Evolutionary conservation across 139 green algal genomes (phyloP), one percentile per base, ranked within the genome.

Genomic region (Spirogloea muscicola): DNA sequence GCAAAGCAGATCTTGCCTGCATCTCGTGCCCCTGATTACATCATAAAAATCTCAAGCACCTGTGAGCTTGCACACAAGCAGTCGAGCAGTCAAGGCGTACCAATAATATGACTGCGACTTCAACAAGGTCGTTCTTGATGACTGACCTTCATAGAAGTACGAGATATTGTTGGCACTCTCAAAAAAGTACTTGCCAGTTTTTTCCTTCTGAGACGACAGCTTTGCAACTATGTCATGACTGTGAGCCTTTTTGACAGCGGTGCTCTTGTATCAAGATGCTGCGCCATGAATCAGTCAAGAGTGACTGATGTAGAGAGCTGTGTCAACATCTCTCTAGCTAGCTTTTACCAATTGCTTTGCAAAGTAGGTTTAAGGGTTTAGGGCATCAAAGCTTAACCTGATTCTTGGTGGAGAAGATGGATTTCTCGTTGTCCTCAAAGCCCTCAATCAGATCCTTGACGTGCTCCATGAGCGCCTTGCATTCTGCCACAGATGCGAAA

Each of bases 181-280:
- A 1, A 91, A 66, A 37, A 96, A 96, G 63, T 95, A 91, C 2
- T 88, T 36, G 73, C 91, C 84, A 10, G 85, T 91, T 2, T 72
- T 84, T n/a, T 61, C 33, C 0, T 81, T 78, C 72, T 80, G 72
- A 6, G 10, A 9, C 29, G 10, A 49, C 55, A 64, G 10, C 10
- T 58, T 9, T 21, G 51, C 13, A 9, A 61, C 13, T 25, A 61
- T 36, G 6, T 25, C 21, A 33, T 29, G 21, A 29, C 21, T 61
- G 33, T 61, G 51, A 29, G 33, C 21, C 16, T 16, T 36, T 21
- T 65, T 41, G 16, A 21, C 27, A 21, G 27, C 29, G 16, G 16
- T 16, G 18, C 18, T 18, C 18, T 36, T 13, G 16, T 36, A 36
- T 65, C 18, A 13, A 41, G 13, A 13, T 65, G 13, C 13, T 41